Percentiles rank a stretch among this genome's conserved stretches.
phyloP scores from a whole-genome alignment of 805 yeast genomes.

The Metschnikowia lochheadii region DNA sequence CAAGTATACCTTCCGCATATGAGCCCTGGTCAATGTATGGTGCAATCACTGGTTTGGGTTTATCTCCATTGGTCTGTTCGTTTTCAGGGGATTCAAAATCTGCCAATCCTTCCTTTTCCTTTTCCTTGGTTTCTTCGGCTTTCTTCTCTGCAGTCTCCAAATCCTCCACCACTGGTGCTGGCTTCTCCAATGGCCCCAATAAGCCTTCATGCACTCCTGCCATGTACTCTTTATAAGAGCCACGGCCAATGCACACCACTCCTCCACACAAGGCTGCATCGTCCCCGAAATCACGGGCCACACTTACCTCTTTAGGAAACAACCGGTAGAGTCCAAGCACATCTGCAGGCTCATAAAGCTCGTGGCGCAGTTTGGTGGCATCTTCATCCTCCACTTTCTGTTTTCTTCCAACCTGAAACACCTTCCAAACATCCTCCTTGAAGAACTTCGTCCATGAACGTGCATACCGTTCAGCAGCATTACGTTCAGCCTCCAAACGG shows the following conservation, averaged over 20 bases:
- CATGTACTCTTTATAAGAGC: constrained; percentile 90
- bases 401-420: constrained; percentile 7
- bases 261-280: constrained; percentile 65
- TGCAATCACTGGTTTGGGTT: constrained; percentile 47
- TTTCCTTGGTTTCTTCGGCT: constrained; percentile 11
- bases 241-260: constrained; percentile 87
- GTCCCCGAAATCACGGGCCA: constrained; percentile 39
- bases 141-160: constrained; percentile 10
- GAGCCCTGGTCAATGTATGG: constrained; percentile 63
- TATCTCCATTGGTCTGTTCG: constrained; percentile 10
- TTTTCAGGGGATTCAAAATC: constrained; percentile 23
- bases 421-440: constrained; percentile 12
- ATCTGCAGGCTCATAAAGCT: constrained; percentile 39
- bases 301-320: constrained; percentile 22
- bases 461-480: constrained; percentile 12
- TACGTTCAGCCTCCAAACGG: constrained; percentile 3
- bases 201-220: constrained; percentile 92
- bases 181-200: constrained; percentile 74
- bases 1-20: constrained; percentile 50
- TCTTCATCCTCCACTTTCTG: not conserved
- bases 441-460: constrained; percentile 29
- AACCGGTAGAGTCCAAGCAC: constrained; percentile 55
- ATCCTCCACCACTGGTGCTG: constrained; percentile 24
- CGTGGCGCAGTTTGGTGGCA: constrained; percentile 21
- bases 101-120: not conserved